These are phyloP conservation scores for Cucurbita maxima DNA, from an alignment of 306 rosid genomes.

Conservation along the genomic window DNA sequence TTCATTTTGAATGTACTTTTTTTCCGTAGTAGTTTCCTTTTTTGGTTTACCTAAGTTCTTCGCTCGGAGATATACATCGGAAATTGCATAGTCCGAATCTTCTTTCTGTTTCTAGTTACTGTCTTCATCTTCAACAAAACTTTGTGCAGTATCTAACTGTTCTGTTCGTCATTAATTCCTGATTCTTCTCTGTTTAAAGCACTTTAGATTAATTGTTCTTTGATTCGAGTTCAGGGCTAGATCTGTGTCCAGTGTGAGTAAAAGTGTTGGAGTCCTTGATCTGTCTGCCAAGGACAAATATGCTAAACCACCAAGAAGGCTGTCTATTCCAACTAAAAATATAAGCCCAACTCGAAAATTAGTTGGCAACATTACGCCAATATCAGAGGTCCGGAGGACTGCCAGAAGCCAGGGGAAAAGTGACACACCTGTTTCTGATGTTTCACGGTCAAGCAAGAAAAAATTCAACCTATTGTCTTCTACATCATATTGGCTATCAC, in stretches of 20 bases:
- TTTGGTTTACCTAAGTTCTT: not conserved
- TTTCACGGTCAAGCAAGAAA: slow-evolving; percentile 31
- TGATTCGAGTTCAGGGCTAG: slow-evolving; percentile 32
- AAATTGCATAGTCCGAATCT: not conserved
- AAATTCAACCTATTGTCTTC: slow-evolving; percentile 51
- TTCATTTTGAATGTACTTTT: not conserved
- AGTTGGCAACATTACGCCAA: slow-evolving; percentile 49
- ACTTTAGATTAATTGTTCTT: not conserved
- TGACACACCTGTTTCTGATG: slow-evolving; percentile 55
- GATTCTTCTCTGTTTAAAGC: not conserved
- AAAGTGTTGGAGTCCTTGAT: slow-evolving; percentile 60
- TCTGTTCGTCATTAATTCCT: too few species aligned
- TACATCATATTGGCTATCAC: slow-evolving; percentile 69
- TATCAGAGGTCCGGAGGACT: slow-evolving; percentile 49
- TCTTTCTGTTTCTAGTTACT: not conserved
- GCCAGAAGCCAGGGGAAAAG: slow-evolving; percentile 28
- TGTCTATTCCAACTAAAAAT: slow-evolving; percentile 50
- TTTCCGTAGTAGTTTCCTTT: not conserved
- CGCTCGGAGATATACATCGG: not conserved
- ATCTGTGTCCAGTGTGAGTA: slow-evolving; percentile 42
- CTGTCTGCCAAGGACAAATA: slow-evolving; percentile 70
- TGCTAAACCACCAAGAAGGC: slow-evolving; percentile 82
- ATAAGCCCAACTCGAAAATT: slow-evolving; percentile 36
- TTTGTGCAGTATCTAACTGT: too few species aligned
- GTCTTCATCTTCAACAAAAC: too few species aligned